These are phyloP conservation scores for Boletus subcaerulescens DNA, from an alignment of 768 basidiomycete species.

Conservation along the genomic window DNA sequence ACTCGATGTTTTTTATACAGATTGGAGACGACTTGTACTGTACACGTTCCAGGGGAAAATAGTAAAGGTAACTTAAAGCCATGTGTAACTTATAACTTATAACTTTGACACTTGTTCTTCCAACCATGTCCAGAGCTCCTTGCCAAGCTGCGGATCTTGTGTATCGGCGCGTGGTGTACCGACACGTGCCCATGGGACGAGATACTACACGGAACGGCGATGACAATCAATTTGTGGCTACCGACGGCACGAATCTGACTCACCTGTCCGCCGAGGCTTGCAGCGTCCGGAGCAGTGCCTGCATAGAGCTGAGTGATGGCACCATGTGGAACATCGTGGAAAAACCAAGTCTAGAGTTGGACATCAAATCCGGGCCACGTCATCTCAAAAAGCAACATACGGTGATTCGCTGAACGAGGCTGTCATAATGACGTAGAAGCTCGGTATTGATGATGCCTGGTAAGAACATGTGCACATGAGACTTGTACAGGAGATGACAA, in stretches of 20 bases:
- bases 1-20: too few species aligned
- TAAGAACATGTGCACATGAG: neutral
- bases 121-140: conserved; percentile 11
- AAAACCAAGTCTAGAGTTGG: neutral
- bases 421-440: neutral
- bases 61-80: too few species aligned
- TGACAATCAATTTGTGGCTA: neutral
- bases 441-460: conserved; percentile 5
- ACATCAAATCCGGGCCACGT: too few species aligned
- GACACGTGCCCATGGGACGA: conserved; percentile 6
- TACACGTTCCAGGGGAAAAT: too few species aligned
- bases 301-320: conserved; percentile 10
- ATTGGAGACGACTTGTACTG: neutral
- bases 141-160: conserved; percentile 7
- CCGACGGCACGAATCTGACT: neutral
- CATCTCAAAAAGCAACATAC: neutral
- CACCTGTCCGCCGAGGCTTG: conserved; percentile 4
- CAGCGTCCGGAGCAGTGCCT: conserved; percentile 3
- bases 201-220: neutral
- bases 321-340: neutral
- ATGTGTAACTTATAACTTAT: neutral
- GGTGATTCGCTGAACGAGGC: neutral
- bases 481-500: neutral
- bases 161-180: conserved; percentile 1
- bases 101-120: conserved; percentile 6